Conservation (phyloP, 345 rosid genomes). For the Hibiscus mutabilis region DNA sequence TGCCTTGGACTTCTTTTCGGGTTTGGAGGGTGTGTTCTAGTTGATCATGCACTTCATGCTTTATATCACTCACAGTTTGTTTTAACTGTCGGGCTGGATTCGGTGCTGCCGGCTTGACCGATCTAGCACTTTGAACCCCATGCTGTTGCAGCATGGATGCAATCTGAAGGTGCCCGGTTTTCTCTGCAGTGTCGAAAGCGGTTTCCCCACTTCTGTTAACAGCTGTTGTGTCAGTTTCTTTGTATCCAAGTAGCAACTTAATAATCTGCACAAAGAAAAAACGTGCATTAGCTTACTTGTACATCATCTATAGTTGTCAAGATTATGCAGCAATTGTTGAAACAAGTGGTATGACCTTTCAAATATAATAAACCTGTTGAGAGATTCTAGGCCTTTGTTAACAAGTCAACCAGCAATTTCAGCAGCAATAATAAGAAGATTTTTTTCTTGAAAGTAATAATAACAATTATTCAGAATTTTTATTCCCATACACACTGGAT, state of each 20-base stretch:
- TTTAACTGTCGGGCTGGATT: constrained; percentile 73
- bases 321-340: background rate
- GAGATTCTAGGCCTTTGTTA: background rate
- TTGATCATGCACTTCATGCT: constrained; percentile 87
- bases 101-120: constrained; percentile 39
- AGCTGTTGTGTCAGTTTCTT: constrained; percentile 39
- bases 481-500: background rate
- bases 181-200: constrained; percentile 82
- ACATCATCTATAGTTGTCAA: background rate
- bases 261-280: constrained; percentile 49
- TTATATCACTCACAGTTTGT: constrained; percentile 91
- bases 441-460: background rate
- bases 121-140: constrained; percentile 66
- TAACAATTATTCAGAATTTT: background rate
- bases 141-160: constrained; percentile 48
- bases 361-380: background rate
- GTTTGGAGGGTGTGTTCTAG: constrained; percentile 90
- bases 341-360: background rate
- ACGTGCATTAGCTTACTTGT: background rate
- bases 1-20: constrained; percentile 74
- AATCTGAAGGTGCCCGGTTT: constrained; percentile 48
- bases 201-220: constrained; percentile 72
- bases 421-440: background rate
- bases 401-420: background rate
- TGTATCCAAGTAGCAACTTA: constrained; percentile 44